Base-by-base conservation (phyloP, 441 rosid species). In the Adansonia rubrostipa region DNA sequence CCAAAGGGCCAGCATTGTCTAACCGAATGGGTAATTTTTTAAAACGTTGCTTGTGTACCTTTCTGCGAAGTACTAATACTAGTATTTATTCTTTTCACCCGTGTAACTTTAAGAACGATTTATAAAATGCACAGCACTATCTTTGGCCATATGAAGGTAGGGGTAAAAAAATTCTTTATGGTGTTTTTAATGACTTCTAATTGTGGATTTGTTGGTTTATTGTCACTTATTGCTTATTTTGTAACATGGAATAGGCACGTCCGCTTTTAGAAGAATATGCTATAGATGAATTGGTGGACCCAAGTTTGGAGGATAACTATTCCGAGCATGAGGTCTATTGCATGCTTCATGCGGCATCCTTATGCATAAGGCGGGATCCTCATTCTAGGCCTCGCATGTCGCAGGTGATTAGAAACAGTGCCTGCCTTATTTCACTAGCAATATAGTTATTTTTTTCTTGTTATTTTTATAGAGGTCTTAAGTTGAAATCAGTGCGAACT, bases 1-100 rank as follows among this genome's bases (percentile, higher is more conserved):
- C 99, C 99, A 1, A 93, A 91, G 85, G 99, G 98, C 71, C 98
- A 96, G 86, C 98, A 93, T 67, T 94, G 97, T 85, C 98, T 96
- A 62, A 83, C 98, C 1, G 98, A 96, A 90, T 96, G 98, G 99
- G 99, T 96, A 91, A 91, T 14, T 69, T 69, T 40, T 71, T 3
- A 60, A 47, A 28, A 77, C 20, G 73, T 36, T 62, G 62, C 65
- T 70, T 68, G 19, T 42, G 40, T 40, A 44, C 72, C 13, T 24
- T 58, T 50, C 73, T 50, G 6, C 19, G 9, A 5, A 22, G 20
- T 8, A 20, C 57, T 48, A 48, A 17, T 22, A 22, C 6, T 1
- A 60, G n/a, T 22, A 22, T 20, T 22, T 58, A 20, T 20, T 58
- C n/a, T 67, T 10, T 44, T 20, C 58, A 8, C 19, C 58, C 15